These are phyloP conservation scores for Termitomyces sp. DNA, from an alignment of 768 basidiomycete genomes.

Conservation along the genomic window DNA sequence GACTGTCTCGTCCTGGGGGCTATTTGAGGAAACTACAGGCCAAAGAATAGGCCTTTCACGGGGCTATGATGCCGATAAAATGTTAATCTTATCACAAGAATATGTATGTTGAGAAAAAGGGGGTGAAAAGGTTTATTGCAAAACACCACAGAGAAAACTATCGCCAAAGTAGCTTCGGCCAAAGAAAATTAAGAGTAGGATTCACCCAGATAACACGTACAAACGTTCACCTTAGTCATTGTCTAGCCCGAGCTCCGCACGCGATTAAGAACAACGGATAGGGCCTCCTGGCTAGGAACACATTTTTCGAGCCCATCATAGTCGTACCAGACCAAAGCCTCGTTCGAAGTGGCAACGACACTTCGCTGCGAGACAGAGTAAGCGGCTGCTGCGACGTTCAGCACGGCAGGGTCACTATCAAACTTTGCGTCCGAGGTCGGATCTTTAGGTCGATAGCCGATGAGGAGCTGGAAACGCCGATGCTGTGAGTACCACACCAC, in stretches of 20 bases:
- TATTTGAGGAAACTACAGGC: background rate
- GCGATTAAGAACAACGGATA: conserved; percentile 25
- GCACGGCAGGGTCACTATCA: conserved; percentile 30
- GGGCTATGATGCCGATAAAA: background rate
- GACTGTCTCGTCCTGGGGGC: background rate
- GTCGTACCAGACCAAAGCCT: conserved; percentile 72
- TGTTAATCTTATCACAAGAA: background rate
- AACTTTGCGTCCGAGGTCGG: conserved; percentile 6
- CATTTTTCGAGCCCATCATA: conserved; percentile 63
- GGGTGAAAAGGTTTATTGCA: background rate
- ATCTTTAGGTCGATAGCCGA: conserved; percentile 51
- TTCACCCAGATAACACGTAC: background rate
- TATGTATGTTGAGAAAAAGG: background rate
- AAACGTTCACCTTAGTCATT: background rate
- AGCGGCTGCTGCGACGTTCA: conserved; percentile 46
- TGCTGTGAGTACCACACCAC: background rate
- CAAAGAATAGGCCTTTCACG: background rate
- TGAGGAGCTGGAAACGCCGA: conserved; percentile 40
- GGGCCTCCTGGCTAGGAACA: conserved; percentile 47
- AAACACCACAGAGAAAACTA: background rate
- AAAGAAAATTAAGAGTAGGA: conserved; percentile 1
- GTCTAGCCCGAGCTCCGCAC: conserved; percentile 1
- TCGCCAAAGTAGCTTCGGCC: background rate
- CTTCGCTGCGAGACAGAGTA: conserved; percentile 61
- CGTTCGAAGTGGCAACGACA: conserved; percentile 60